Conservation (phyloP, 2,329 filamentous ascomycete genomes). For the Ophiostoma perfectum region DNA sequence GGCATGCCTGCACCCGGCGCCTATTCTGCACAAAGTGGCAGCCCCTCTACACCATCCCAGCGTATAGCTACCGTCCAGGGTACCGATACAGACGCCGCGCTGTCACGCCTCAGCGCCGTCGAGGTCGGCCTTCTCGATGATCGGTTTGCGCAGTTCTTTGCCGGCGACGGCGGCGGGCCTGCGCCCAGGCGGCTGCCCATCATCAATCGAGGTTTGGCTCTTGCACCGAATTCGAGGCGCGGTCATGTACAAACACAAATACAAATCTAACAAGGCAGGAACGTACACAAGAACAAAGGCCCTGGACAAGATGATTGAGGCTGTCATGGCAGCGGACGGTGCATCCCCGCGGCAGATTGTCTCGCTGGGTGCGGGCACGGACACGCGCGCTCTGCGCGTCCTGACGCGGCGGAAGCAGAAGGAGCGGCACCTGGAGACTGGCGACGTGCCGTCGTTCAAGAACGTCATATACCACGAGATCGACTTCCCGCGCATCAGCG, state of each 20-base stretch:
- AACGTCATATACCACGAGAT: constrained; percentile 79
- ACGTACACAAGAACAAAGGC: constrained; percentile 88
- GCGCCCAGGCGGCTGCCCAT: constrained; percentile 70
- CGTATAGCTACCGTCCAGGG: constrained; percentile 73
- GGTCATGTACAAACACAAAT: no score
- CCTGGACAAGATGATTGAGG: constrained; percentile 69
- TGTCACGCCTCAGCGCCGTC: constrained; percentile 84
- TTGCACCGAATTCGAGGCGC: no score
- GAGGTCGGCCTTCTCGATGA: constrained; percentile 79
- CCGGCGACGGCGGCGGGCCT: constrained; percentile 42
- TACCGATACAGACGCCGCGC: constrained; percentile 86
- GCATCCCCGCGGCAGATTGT: constrained; percentile 63
- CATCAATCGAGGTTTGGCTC: constrained; percentile 64
- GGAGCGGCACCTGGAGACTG: background rate
- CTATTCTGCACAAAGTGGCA: background rate
- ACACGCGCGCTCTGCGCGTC: constrained; percentile 80
- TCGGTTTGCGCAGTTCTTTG: constrained; percentile 67
- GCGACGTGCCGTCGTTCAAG: constrained; percentile 19
- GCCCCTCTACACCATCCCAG: background rate
- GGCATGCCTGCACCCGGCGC: background rate
- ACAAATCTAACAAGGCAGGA: constrained; percentile 38
- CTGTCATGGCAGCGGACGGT: constrained; percentile 53
- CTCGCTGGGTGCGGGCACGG: constrained; percentile 87
- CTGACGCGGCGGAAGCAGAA: constrained; percentile 38
- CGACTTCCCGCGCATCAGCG: constrained; percentile 74